Percentiles rank a stretch among this genome's conserved stretches.
phyloP scores from a whole-genome alignment of 331 rosid genomes.

The Arachis monticola region DNA sequence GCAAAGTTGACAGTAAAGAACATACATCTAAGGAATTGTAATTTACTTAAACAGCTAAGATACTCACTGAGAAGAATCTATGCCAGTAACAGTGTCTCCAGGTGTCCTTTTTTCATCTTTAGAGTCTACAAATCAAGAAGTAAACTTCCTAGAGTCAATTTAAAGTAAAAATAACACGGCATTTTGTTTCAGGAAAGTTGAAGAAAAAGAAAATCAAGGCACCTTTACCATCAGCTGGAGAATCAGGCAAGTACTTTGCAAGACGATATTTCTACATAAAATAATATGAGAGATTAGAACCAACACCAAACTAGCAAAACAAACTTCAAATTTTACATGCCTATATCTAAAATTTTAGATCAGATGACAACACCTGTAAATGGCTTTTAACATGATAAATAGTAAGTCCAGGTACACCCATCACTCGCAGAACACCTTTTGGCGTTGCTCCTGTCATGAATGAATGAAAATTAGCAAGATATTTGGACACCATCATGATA shows the following conservation, averaged over 20 bases:
- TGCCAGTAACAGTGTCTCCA: constrained; percentile 77
- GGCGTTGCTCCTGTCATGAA: constrained; percentile 90
- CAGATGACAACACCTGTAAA: constrained; percentile 68
- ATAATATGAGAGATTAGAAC: constrained; percentile 34
- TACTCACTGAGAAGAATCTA: constrained; percentile 94
- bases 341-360: constrained; percentile 16
- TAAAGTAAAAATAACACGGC: constrained; percentile 27
- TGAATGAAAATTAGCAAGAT: constrained; percentile 9
- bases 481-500: background rate
- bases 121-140: constrained; percentile 61
- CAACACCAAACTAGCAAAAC: constrained; percentile 33
- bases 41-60: constrained; percentile 29
- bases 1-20: background rate
- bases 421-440: constrained; percentile 94
- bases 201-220: constrained; percentile 32
- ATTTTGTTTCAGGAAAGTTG: background rate
- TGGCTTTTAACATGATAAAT: constrained; percentile 99
- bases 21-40: constrained; percentile 21
- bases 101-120: constrained; percentile 90
- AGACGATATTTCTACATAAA: constrained; percentile 82
- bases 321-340: constrained; percentile 10
- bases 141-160: constrained; percentile 28
- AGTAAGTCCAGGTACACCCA: constrained; percentile 97
- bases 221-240: constrained; percentile 88
- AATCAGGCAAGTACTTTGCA: constrained; percentile 95